These are phyloP conservation scores for Incumbomyces delicatus DNA, from an alignment of 2,329 filamentous ascomycete species.

Conservation along the genomic window DNA sequence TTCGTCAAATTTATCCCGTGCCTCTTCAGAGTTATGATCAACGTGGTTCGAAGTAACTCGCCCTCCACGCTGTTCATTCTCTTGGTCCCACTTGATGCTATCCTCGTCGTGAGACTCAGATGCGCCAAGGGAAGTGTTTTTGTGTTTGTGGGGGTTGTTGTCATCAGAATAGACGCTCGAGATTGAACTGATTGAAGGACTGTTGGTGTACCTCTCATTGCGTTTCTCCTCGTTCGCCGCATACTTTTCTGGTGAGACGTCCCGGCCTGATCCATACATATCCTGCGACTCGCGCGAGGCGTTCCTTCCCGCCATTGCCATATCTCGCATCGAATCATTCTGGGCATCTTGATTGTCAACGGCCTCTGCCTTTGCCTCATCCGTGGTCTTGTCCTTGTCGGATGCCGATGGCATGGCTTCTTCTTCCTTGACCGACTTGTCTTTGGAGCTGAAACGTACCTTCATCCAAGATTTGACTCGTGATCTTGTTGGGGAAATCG, in stretches of 20 bases:
- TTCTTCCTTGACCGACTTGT: slow-evolving; percentile 13
- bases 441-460: slow-evolving; percentile 12
- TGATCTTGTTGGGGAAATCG: slow-evolving; percentile 11
- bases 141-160: background rate
- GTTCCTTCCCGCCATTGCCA: slow-evolving; percentile 17
- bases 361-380: slow-evolving; percentile 1
- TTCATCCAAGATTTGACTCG: slow-evolving; percentile 6
- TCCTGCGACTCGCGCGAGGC: slow-evolving; percentile 18
- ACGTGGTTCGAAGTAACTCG: slow-evolving; percentile 4
- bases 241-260: slow-evolving; percentile 7
- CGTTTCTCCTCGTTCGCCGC: slow-evolving; percentile 6
- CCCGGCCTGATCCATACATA: slow-evolving; percentile 15
- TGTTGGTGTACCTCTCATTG: background rate
- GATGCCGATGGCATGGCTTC: slow-evolving; percentile 2
- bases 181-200: slow-evolving; percentile 18
- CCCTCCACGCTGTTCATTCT: background rate
- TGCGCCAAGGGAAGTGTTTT: background rate
- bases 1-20: slow-evolving; percentile 18
- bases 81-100: no score
- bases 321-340: slow-evolving; percentile 20
- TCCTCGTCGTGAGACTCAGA: background rate
- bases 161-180: slow-evolving; percentile 8
- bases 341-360: slow-evolving; percentile 3
- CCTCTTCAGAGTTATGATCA: slow-evolving; percentile 21
- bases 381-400: background rate